Percentiles rank a stretch among this genome's conserved stretches.
phyloP scores from a whole-genome alignment of 768 basidiomycete species.

The Ephemerocybe angulata region DNA sequence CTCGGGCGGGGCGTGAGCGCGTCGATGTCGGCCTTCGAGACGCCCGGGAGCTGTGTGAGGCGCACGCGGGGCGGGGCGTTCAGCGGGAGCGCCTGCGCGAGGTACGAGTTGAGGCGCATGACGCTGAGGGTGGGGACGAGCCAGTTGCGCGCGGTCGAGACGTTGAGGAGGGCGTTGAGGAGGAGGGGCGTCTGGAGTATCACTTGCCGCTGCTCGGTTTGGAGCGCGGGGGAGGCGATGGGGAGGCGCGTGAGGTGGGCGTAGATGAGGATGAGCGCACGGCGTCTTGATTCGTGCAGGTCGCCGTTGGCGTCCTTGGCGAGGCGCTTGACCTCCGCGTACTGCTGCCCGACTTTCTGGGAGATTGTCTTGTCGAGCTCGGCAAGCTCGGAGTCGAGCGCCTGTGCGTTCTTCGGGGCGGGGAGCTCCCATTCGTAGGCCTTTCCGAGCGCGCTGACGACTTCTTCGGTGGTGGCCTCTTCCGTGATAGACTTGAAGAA shows the following conservation, averaged over 20 bases:
- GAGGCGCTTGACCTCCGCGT: slow-evolving; percentile 47
- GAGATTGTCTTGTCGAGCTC: slow-evolving; percentile 51
- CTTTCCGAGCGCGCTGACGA: slow-evolving; percentile 67
- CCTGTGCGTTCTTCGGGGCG: slow-evolving; percentile 20
- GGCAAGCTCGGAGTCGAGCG: slow-evolving; percentile 37
- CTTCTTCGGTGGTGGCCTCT: slow-evolving; percentile 65
- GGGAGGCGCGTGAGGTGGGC: slow-evolving; percentile 78
- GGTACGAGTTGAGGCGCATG: slow-evolving; percentile 79
- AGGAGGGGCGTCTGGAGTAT: slow-evolving; percentile 71
- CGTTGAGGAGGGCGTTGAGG: slow-evolving; percentile 76
- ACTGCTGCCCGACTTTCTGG: slow-evolving; percentile 47
- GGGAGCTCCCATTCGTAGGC: slow-evolving; percentile 59
- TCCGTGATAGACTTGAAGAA: slow-evolving; percentile 90
- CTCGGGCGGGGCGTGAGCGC: slow-evolving; percentile 32
- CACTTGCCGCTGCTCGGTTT: slow-evolving; percentile 60
- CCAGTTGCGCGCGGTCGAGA: slow-evolving; percentile 87
- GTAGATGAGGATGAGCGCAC: slow-evolving; percentile 73
- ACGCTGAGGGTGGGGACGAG: slow-evolving; percentile 70
- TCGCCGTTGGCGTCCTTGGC: slow-evolving; percentile 33
- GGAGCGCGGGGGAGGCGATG: slow-evolving; percentile 48
- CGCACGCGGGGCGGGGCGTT: slow-evolving; percentile 38
- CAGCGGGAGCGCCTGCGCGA: slow-evolving; percentile 80
- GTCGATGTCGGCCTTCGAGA: slow-evolving; percentile 51
- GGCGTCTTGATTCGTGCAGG: slow-evolving; percentile 39
- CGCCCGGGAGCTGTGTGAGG: slow-evolving; percentile 77